Percentiles rank a stretch among this genome's conserved stretches.
Conservation (phyloP, 192 early-diverging fungal genomes). For the Piromyces sp. region DNA sequence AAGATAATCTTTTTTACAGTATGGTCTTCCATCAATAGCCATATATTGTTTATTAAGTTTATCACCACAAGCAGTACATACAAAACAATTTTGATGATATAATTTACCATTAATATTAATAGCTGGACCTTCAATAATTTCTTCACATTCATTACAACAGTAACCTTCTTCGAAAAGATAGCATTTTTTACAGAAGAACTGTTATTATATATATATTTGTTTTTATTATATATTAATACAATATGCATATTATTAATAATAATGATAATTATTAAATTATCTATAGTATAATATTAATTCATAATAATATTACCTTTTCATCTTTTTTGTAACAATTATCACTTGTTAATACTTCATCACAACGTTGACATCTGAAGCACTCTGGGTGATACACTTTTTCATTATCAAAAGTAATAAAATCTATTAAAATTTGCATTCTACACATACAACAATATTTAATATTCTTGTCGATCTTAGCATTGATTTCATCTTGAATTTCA, state of each 20-base stretch:
- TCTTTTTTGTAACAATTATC: not conserved
- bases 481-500: not conserved
- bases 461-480: not conserved
- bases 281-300: too few relatives aligned
- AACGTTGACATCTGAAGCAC: not conserved
- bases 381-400: not conserved
- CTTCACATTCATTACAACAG: not conserved
- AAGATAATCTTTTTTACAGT: not conserved
- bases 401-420: not conserved
- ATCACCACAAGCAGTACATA: not conserved
- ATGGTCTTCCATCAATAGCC: not conserved
- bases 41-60: not conserved
- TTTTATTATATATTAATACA: too few relatives aligned
- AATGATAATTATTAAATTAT: too few relatives aligned
- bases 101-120: not conserved
- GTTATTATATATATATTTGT: not conserved
- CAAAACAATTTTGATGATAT: not conserved
- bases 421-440: not conserved
- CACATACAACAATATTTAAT: not conserved
- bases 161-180: not conserved
- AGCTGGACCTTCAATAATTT: not conserved
- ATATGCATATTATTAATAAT: too few relatives aligned
- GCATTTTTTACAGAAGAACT: not conserved
- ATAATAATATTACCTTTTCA: too few relatives aligned
- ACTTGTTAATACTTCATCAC: not conserved